These are phyloP conservation scores for Fremontodendron californicum DNA, from an alignment of 345 rosid genomes.

Conservation along the genomic window DNA sequence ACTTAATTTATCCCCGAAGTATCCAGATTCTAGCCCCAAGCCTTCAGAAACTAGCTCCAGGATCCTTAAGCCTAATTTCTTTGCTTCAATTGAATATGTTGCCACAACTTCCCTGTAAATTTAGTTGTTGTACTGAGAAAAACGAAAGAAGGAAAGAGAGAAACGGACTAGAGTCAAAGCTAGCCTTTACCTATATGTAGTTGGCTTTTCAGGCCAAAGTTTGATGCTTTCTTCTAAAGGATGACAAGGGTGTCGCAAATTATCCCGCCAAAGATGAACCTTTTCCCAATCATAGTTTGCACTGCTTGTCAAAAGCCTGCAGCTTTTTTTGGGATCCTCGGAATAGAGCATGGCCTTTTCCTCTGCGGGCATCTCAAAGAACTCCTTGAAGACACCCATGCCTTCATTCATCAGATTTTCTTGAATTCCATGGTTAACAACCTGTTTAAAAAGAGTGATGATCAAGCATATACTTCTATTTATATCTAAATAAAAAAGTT, in stretches of 20 bases:
- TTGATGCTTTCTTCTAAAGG: conserved; percentile 12
- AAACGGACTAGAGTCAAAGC: too few relatives aligned
- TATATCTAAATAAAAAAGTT: neutral
- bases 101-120: conserved; percentile 26
- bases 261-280: conserved; percentile 22
- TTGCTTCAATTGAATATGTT: conserved; percentile 20
- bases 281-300: neutral
- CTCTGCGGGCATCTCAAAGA: conserved; percentile 19
- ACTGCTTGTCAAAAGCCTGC: conserved; percentile 15
- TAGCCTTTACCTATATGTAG: conserved; percentile 2
- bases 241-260: conserved; percentile 13
- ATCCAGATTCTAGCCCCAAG: conserved; percentile 25
- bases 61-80: conserved; percentile 25
- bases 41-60: conserved; percentile 34
- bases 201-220: conserved; percentile 20
- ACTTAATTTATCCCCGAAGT: conserved; percentile 12
- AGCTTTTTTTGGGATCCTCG: neutral
- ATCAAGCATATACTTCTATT: neutral
- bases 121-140: neutral
- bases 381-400: conserved; percentile 17
- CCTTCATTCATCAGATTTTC: neutral
- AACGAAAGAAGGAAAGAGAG: neutral
- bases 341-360: conserved; percentile 10
- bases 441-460: neutral
- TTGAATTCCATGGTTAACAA: conserved; percentile 18